Evolutionary conservation across 2,329 filamentous ascomycete species (phyloP), one percentile per base, ranked within the genome.

Genomic region (Beauveria pseudobassiana): DNA sequence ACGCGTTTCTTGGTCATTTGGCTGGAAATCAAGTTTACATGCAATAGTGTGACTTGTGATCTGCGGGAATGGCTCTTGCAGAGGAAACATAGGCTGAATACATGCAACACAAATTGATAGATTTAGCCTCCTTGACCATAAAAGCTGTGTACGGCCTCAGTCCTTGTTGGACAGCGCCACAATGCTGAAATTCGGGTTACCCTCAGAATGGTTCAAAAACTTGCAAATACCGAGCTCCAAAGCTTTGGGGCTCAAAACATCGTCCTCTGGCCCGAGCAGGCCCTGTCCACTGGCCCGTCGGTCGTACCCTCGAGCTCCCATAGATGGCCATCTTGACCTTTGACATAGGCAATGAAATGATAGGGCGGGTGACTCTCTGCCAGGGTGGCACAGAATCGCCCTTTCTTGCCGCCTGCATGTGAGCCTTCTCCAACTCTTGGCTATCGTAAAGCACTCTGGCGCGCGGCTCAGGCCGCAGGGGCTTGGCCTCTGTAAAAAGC

Each of bases 301-400:
- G 88, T 79, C 24, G 81, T 74, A 1, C 91, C 91, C 74, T 96
- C 91, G 69, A 96, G 74, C 76, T 96, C 91, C 86, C 89, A 96
- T 48, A 96, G 70, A 61, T 78, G 78, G 7, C 82, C 80, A 59
- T 87, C 83, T 67, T 82, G 79, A 3, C 77, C 78, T 74, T 88
- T 91, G 54, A 93, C 86, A 70, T 93, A 95, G 48, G 88, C 89
- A 45, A 96, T 87, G 69, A 92, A 96, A 72, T 96, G 91, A 65
- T 91, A 78, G 50, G 89, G 88, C 1, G 86, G 77, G 34, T 80
- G 78, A 52, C 83, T 84, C 14, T 87, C 82, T 12, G 85, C 84
- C 20, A 76, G 69, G 88, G 88, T 1, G 88, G 82, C 16, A 73
- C 72, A 0, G 88, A 90, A 69, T 91, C 88, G 1, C 91, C 91